These are phyloP conservation scores for Saksenaea vasiformis DNA, from an alignment of 371 early-diverging fungal genomes.

Conservation along the genomic window DNA sequence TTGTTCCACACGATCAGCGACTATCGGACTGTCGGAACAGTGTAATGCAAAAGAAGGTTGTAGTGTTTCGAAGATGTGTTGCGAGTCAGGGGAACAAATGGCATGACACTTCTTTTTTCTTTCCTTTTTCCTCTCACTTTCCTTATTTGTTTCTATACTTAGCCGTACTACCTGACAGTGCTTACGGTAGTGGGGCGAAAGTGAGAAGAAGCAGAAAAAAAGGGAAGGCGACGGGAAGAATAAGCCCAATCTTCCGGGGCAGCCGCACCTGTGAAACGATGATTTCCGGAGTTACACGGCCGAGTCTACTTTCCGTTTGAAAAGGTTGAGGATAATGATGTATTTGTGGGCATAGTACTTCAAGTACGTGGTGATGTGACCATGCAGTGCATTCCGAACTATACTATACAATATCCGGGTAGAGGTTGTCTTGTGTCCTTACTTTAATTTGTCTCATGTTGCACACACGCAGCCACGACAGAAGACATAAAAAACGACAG, in stretches of 20 bases:
- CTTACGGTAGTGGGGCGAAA: too few relatives aligned
- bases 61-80: background rate
- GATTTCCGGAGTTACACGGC: background rate
- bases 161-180: background rate
- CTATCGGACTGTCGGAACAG: background rate
- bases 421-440: background rate
- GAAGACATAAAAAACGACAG: background rate
- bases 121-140: background rate
- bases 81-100: slow-evolving; percentile 3
- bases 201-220: background rate
- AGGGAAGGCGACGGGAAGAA: background rate
- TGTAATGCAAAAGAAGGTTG: background rate
- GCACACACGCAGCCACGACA: slow-evolving; percentile 7
- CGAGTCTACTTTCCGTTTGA: background rate
- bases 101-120: background rate
- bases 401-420: background rate
- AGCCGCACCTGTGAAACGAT: background rate
- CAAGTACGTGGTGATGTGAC: background rate
- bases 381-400: background rate
- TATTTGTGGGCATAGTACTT: background rate
- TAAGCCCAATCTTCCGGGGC: background rate
- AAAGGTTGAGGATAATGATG: background rate
- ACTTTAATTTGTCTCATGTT: background rate
- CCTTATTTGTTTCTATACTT: background rate
- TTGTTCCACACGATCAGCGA: background rate